Evolutionary conservation across 805 yeast species (phyloP).

Genomic region (Teunomyces pallodes): DNA sequence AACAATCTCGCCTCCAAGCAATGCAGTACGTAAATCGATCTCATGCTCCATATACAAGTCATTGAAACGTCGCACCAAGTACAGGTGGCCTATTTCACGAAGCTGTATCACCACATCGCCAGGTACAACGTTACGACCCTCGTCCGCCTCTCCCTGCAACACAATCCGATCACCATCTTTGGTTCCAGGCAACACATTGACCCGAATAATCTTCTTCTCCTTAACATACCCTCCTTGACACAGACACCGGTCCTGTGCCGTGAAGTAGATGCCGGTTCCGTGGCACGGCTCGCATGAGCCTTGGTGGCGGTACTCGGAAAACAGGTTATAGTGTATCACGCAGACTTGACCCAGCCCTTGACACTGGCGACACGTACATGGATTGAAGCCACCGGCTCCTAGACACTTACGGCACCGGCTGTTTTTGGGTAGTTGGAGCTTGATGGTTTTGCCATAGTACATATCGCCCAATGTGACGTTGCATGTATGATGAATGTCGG

Average conservation of each 20-base stretch:
- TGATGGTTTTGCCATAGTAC: constrained; percentile 55
- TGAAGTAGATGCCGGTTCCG: constrained; percentile 32
- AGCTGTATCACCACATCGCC: constrained; percentile 66
- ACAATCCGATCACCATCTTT: constrained; percentile 50
- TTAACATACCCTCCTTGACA: constrained; percentile 42
- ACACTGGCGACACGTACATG: constrained; percentile 35
- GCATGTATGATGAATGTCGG: constrained; percentile 56
- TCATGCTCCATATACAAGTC: constrained; percentile 45
- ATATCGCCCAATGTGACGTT: constrained; percentile 54
- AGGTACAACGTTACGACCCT: constrained; percentile 54
- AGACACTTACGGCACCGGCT: constrained; percentile 49
- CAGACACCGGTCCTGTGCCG: constrained; percentile 21
- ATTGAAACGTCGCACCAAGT: constrained; percentile 41
- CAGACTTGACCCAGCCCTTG: constrained; percentile 47
- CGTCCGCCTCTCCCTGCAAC: constrained; percentile 63
- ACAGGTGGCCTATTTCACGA: constrained; percentile 36
- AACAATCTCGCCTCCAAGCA: constrained; percentile 53
- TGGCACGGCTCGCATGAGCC: constrained; percentile 31
- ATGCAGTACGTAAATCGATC: constrained; percentile 52
- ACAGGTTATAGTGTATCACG: constrained; percentile 41
- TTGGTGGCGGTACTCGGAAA: constrained; percentile 39
- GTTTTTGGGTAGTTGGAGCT: constrained; percentile 52
- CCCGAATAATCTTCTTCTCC: constrained; percentile 49
- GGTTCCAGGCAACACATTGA: constrained; percentile 57
- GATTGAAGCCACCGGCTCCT: constrained; percentile 50